Percentiles rank a stretch among this genome's conserved stretches.
Conservation (phyloP, 441 rosid genomes). For the Mallotus japonicus region DNA sequence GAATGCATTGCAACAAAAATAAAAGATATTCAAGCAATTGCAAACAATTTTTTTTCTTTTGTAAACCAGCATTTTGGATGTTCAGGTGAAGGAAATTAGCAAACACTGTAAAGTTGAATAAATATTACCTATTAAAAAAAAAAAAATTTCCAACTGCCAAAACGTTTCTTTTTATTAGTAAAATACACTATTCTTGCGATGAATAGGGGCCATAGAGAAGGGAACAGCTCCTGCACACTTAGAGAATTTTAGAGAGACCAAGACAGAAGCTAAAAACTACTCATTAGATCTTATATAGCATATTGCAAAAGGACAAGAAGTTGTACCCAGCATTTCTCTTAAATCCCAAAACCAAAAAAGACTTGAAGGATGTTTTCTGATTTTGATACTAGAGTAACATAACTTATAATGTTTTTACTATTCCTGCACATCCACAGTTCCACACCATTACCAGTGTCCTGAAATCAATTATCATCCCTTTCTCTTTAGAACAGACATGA, state of each 20-base stretch:
- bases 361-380: no score
- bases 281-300: background rate
- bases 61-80: background rate
- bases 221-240: background rate
- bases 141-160: background rate
- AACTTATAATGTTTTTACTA: background rate
- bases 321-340: background rate
- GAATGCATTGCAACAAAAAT: slow-evolving; percentile 6
- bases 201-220: background rate
- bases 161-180: background rate
- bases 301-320: background rate
- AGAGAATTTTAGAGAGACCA: background rate
- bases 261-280: background rate
- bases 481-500: background rate
- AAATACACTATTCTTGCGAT: background rate
- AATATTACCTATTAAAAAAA: background rate
- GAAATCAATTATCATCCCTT: background rate
- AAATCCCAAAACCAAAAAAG: background rate
- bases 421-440: no score
- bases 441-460: background rate
- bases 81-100: background rate
- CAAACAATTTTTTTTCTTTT: background rate
- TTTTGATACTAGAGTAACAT: background rate
- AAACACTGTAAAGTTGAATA: background rate
- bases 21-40: background rate